Evolutionary conservation across 768 basidiomycete species (phyloP).

Genomic region (Boletus rex-veris): DNA sequence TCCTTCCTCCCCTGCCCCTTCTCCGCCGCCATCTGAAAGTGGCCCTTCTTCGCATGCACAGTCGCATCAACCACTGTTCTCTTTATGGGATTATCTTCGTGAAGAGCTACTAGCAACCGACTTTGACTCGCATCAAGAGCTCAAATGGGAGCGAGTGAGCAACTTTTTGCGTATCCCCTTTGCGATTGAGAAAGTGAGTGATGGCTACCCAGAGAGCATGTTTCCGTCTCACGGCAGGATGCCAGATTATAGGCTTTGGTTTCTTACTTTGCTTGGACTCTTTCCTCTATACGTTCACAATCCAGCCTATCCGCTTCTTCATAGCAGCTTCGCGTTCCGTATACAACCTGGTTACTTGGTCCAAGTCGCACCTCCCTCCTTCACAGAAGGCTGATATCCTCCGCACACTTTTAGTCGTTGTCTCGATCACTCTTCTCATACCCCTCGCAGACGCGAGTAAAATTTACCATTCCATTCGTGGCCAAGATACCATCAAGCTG

Average conservation of each 20-base stretch:
- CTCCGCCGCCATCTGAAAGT: conserved; percentile 23
- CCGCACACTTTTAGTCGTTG: conserved; percentile 69
- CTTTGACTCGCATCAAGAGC: conserved; percentile 89
- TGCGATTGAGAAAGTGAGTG: conserved; percentile 87
- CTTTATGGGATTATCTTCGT: conserved; percentile 87
- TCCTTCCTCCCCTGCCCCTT: conserved; percentile 37
- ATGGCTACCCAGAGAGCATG: not conserved
- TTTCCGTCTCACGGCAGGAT: conserved; percentile 2
- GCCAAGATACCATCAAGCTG: conserved; percentile 97
- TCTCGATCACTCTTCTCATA: conserved; percentile 70
- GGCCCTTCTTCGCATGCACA: conserved; percentile 14
- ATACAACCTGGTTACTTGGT: conserved; percentile 45
- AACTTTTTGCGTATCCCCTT: conserved; percentile 92
- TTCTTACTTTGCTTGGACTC: conserved; percentile 93
- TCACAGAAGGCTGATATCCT: conserved; percentile 92
- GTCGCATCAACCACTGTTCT: conserved; percentile 53
- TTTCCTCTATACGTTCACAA: conserved; percentile 96
- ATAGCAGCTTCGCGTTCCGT: conserved; percentile 60
- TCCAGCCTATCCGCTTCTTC: conserved; percentile 85
- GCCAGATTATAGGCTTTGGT: conserved; percentile 86
- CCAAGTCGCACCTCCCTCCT: conserved; percentile 62
- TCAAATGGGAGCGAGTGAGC: conserved; percentile 94
- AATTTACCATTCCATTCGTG: conserved; percentile 96
- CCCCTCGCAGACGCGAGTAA: conserved; percentile 93
- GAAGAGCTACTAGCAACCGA: conserved; percentile 91